Percentiles rank a stretch among this genome's conserved stretches.
phyloP scores from a whole-genome alignment of 2,329 filamentous ascomycete genomes.

The Fusarium nematophilum region DNA sequence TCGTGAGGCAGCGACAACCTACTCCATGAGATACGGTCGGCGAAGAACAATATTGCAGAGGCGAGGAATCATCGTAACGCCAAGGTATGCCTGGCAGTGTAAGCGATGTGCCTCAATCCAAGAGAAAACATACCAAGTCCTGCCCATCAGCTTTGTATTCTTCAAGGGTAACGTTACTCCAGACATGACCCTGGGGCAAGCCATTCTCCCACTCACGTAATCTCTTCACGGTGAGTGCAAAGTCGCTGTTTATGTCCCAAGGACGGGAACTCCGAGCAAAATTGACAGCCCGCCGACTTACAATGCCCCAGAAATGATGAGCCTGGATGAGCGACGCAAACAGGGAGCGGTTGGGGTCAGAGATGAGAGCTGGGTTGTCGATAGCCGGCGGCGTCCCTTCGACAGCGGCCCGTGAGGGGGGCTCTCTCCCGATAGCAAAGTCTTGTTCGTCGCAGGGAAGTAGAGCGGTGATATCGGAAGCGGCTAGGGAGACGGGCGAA shows the following conservation, averaged over 20 bases:
- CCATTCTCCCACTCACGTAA: constrained; percentile 61
- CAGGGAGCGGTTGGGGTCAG: constrained; percentile 59
- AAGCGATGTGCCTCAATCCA: background rate
- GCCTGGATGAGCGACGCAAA: constrained; percentile 67
- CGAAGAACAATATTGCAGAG: constrained; percentile 68
- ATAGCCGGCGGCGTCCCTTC: constrained; percentile 64
- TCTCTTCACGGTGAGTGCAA: constrained; percentile 55
- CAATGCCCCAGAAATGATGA: constrained; percentile 65
- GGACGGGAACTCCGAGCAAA: constrained; percentile 57
- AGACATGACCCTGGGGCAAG: constrained; percentile 61
- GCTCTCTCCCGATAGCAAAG: constrained; percentile 61
- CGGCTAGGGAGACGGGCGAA: constrained; percentile 62
- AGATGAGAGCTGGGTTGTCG: constrained; percentile 57
- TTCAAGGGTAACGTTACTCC: constrained; percentile 56
- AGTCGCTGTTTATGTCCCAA: constrained; percentile 61
- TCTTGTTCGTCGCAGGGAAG: constrained; percentile 65
- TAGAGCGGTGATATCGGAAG: constrained; percentile 65
- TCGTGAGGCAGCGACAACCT: constrained; percentile 27
- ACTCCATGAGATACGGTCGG: constrained; percentile 65
- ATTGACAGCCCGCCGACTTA: constrained; percentile 61
- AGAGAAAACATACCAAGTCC: constrained; percentile 56
- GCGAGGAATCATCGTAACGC: constrained; percentile 65
- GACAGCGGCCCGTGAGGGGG: constrained; percentile 62
- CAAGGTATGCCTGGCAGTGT: constrained; percentile 61
- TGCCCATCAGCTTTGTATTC: constrained; percentile 60